Base-by-base conservation (phyloP, 345 rosid genomes). In the Alliaria petiolata region DNA sequence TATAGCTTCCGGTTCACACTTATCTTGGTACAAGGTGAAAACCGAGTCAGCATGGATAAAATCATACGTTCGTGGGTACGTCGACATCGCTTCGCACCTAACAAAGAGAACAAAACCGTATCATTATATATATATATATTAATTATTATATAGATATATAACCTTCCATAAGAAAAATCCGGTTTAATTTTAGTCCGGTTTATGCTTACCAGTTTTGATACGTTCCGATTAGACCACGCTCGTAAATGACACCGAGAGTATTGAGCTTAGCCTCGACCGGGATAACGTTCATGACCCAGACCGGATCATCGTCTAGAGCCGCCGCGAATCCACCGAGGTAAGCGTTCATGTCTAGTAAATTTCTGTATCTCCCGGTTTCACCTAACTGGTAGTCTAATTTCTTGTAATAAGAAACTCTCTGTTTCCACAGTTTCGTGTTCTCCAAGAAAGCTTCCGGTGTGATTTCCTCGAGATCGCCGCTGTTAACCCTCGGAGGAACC, bases 1-100 rank as follows among this genome's bases (percentile, higher is more conserved):
- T 19, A 95, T 87, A 16, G 82, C 83, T 36, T 84, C 92, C 87
- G 84, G 81, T 47, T 88, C 87, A 67, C 99, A 91, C 55, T 95
- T 88, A 20, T 77, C 84, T 65, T 79, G 64, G 69, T 89, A 86
- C 45, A 89, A 81, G 44, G 83, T 91, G 80, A 95, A 89, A 38
- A 95, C 64, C 16, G 96, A 88, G 52, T 81, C 87, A 0, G 89
- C 96, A 46, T 95, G 99, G 58, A 95, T 84, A 35, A 91, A 87
- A 62, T 91, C 99, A 45, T 89, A 91, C 55, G 99, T 95, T 57
- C 99, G 83, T 12, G 99, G 99, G 71, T 91, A 95, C 8, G 96
- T 95, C 33, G 99, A 95, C 99, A 95, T 89, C 34, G 99, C 97
- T 72, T 95, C 81, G 25, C 81, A 78, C 81, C 81, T 78, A 38